Evolutionary conservation across 768 basidiomycete genomes (phyloP).

Genomic region (Rhodocollybia butyracea): DNA sequence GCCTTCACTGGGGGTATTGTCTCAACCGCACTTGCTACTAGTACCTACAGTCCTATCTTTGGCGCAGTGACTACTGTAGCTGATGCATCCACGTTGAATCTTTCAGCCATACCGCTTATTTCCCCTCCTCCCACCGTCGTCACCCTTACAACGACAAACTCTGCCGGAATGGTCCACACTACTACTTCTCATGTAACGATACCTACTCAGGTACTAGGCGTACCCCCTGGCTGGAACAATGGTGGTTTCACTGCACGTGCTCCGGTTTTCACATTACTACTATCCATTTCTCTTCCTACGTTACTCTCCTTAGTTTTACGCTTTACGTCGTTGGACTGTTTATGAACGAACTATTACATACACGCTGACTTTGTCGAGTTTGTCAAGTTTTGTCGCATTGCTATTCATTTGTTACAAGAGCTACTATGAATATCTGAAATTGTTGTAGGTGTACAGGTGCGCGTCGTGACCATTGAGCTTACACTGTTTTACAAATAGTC

Average conservation of each 20-base stretch:
- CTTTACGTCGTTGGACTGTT: background rate
- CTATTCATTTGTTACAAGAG: background rate
- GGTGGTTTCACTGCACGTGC: background rate
- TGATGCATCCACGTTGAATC: conserved; percentile 24
- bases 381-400: background rate
- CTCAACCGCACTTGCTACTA: conserved; percentile 60
- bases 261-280: background rate
- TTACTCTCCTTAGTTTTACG: background rate
- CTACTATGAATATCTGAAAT: no score
- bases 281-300: background rate
- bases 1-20: conserved; percentile 55
- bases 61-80: conserved; percentile 27
- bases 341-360: background rate
- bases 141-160: conserved; percentile 58
- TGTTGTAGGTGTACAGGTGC: no score
- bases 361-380: background rate
- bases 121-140: conserved; percentile 44
- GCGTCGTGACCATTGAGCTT: no score
- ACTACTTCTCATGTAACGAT: conserved; percentile 45
- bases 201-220: conserved; percentile 54
- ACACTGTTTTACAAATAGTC: conserved; percentile 8
- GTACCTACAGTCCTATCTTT: conserved; percentile 65
- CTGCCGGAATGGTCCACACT: conserved; percentile 50
- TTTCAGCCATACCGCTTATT: conserved; percentile 56
- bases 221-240: conserved; percentile 56